Base-by-base conservation (phyloP, 2,329 filamentous ascomycete species). In the Coleophoma eucalyptorum region DNA sequence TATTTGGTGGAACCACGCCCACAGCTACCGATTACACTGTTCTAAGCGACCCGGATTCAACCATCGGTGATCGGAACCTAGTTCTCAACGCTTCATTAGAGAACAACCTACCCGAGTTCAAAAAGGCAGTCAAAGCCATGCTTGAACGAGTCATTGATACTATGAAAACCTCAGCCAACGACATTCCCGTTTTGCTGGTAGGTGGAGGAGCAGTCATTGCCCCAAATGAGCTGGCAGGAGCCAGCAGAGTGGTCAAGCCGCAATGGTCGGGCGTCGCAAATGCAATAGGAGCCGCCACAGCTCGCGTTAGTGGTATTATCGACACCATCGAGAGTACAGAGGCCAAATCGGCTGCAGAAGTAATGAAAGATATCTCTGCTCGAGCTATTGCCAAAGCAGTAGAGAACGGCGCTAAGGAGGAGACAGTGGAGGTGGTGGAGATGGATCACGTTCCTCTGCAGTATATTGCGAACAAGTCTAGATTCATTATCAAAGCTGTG, bases 1-100 rank as follows among this genome's bases (percentile, higher is more conserved):
- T 77, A 0, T 83, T 83, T 62, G 79, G 79, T 3, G 79, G 79
- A 0, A 58, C 67, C 11, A 68, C 74, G 0, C 64, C 79, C 2
- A 88, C 84, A 0, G 71, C 83, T 0, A 87, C 83, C 0, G 83
- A 87, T 61, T 69, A 74, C 46, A 69, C 73, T 0, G 71, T 77
- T 3, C 46, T 52, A 2, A 45, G 32, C 4, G 43, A 49, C 31
- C 10, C 26, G 5, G 40, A 18, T 1, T 21, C 26, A 5, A 45
- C 50, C 1, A 55, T 58, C 43, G 55, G 55, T 5, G 48, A 55
- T 48, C 43, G 50, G 10, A 35, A 38, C 5, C 31, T 51, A n/a
- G 46, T 55, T 13, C 12, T 19, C 5, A 33, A 47, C 18, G 46
- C 45, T 8, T 31, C 15, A 0, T 18, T 53, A 1, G 55, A 65